A percentile compares a stretch with the other conserved stretches of the same genome.
phyloP scores from a whole-genome alignment of 352 stramenopile genomes.

The Phytophthora sp. region DNA sequence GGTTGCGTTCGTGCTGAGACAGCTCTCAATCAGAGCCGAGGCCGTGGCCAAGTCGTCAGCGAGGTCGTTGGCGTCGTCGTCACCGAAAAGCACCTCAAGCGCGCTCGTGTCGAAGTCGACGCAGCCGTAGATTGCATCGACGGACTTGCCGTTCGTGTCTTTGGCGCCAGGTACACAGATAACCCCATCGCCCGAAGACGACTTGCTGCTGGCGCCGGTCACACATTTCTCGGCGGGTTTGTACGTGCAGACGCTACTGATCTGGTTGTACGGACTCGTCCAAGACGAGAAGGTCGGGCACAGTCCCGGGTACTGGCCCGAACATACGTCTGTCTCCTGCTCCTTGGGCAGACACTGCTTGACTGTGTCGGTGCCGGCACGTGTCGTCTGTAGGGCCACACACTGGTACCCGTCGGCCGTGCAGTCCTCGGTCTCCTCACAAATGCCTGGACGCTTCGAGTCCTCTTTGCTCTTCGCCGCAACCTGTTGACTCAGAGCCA shows the following conservation, averaged over 20 bases:
- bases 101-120: slow-evolving; percentile 65
- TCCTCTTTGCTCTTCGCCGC: slow-evolving; percentile 31
- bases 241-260: slow-evolving; percentile 83
- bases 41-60: slow-evolving; percentile 58
- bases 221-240: slow-evolving; percentile 73
- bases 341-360: slow-evolving; percentile 79
- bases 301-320: slow-evolving; percentile 63
- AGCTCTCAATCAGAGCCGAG: slow-evolving; percentile 47
- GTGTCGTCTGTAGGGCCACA: slow-evolving; percentile 73
- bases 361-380: slow-evolving; percentile 57
- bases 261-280: slow-evolving; percentile 68
- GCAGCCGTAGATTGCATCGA: slow-evolving; percentile 77
- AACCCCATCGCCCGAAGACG: slow-evolving; percentile 46
- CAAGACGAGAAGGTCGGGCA: slow-evolving; percentile 78
- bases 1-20: slow-evolving; percentile 56
- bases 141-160: slow-evolving; percentile 43
- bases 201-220: slow-evolving; percentile 47
- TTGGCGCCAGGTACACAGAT: slow-evolving; percentile 58
- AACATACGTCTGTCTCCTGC: slow-evolving; percentile 64
- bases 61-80: slow-evolving; percentile 59
- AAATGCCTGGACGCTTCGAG: slow-evolving; percentile 50
- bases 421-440: slow-evolving; percentile 67
- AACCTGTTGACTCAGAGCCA: slow-evolving; percentile 45
- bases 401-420: slow-evolving; percentile 61
- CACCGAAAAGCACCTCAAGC: slow-evolving; percentile 62